Percentiles rank a stretch among this genome's conserved stretches.
Conservation (phyloP, 305 asterid genomes). For the Rubia peregrina region DNA sequence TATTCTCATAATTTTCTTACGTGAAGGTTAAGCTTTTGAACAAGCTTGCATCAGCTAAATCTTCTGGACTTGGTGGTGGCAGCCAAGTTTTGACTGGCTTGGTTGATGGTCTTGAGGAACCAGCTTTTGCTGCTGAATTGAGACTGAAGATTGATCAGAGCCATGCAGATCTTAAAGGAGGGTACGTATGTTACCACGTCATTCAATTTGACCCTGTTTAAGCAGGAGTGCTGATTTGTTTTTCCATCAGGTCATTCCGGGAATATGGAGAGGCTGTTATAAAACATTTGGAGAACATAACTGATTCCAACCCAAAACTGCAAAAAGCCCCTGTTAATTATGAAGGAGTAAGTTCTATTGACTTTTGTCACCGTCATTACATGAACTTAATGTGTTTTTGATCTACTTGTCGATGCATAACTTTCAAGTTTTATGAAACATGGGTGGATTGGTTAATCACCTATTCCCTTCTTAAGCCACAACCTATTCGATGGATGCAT, state of each 20-base stretch:
- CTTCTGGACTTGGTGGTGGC: conserved; percentile 70
- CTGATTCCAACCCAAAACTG: conserved; percentile 52
- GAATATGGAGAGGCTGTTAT: conserved; percentile 91
- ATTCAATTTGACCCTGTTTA: conserved; percentile 1
- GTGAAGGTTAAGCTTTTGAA: conserved; percentile 84
- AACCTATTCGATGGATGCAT: neutral
- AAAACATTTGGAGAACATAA: conserved; percentile 46
- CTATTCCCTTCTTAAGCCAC: neutral
- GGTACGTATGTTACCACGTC: conserved; percentile 58
- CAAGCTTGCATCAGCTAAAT: conserved; percentile 91
- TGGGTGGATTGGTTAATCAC: neutral
- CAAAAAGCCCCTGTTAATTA: conserved; percentile 86
- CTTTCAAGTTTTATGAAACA: neutral
- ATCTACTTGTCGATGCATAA: neutral
- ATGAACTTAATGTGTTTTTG: neutral
- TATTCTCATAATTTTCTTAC: neutral
- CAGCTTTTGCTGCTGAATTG: conserved; percentile 68
- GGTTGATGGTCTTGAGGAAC: conserved; percentile 92
- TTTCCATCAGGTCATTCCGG: conserved; percentile 63
- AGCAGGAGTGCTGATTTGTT: conserved; percentile 6
- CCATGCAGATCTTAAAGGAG: conserved; percentile 81
- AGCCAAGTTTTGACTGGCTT: conserved; percentile 88
- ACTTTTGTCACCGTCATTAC: neutral
- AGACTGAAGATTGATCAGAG: conserved; percentile 83
- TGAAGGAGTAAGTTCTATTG: conserved; percentile 75